Percentiles rank a stretch among this genome's conserved stretches.
Evolutionary conservation across 768 basidiomycete genomes (phyloP).

Genomic region (Cystofilobasidium bisporidii): DNA sequence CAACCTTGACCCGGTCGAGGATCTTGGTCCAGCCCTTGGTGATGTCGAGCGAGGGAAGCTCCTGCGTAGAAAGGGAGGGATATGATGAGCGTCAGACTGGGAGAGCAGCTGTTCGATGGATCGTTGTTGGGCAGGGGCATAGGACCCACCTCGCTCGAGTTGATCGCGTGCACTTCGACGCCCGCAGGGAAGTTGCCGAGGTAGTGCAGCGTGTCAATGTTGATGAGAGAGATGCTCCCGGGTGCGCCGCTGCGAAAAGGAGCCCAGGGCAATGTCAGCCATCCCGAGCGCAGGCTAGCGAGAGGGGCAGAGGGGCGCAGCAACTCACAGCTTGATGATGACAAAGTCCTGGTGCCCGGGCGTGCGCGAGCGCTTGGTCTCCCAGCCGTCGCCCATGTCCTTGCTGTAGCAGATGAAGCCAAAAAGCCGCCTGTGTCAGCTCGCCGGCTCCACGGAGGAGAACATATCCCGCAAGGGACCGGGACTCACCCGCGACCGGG

Average conservation of each 20-base stretch:
- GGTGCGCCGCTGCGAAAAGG: constrained; percentile 68
- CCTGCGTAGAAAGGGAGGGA: constrained; percentile 14
- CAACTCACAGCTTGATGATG: constrained; percentile 70
- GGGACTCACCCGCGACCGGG: constrained; percentile 61
- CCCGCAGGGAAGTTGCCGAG: constrained; percentile 87
- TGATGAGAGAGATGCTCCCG: constrained; percentile 60
- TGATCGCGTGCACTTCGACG: constrained; percentile 62
- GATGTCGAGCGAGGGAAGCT: constrained; percentile 35
- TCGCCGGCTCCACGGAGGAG: not conserved
- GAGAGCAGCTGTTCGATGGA: no score
- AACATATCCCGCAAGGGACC: not conserved
- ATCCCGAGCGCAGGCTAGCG: not conserved
- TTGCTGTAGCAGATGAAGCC: constrained; percentile 38
- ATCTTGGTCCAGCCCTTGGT: constrained; percentile 61
- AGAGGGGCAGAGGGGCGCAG: no score
- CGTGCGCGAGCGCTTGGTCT: constrained; percentile 76
- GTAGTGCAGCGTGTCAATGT: constrained; percentile 91
- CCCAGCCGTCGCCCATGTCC: constrained; percentile 98
- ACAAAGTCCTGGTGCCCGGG: constrained; percentile 84
- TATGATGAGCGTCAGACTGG: no score
- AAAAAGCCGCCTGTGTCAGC: not conserved
- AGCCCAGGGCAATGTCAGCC: not conserved
- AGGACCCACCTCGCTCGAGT: constrained; percentile 41
- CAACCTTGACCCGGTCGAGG: constrained; percentile 66
- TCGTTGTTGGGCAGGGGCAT: no score